A percentile compares a stretch with the other conserved stretches of the same genome.
These are phyloP conservation scores for Termitomyces sp. DNA, from an alignment of 768 basidiomycete genomes.

Conservation along the genomic window DNA sequence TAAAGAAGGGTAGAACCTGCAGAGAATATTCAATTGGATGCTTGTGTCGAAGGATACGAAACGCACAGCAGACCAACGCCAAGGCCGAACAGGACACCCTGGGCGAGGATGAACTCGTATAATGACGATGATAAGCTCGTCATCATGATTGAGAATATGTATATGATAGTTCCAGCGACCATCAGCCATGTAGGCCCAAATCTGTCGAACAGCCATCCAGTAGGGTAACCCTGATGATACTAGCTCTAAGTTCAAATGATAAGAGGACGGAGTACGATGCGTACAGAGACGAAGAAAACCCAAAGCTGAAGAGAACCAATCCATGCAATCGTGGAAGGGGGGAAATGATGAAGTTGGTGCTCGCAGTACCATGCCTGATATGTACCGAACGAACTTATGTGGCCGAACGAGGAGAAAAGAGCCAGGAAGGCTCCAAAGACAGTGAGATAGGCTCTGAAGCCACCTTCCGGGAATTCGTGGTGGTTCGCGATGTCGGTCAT, in stretches of 20 bases:
- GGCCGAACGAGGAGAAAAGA: slow-evolving; percentile 67
- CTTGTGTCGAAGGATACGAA: not conserved
- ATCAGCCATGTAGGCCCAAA: slow-evolving; percentile 56
- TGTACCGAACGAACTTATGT: slow-evolving; percentile 67
- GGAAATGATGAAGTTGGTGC: slow-evolving; percentile 47
- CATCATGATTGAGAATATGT: slow-evolving; percentile 48
- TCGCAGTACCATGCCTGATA: slow-evolving; percentile 63
- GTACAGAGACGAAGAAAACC: slow-evolving; percentile 64
- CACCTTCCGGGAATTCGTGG: slow-evolving; percentile 22
- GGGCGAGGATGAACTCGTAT: slow-evolving; percentile 57
- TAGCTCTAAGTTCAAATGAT: not conserved
- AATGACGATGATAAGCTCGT: slow-evolving; percentile 54
- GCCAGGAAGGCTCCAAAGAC: slow-evolving; percentile 63
- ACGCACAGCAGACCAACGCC: slow-evolving; percentile 60
- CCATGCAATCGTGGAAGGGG: slow-evolving; percentile 60
- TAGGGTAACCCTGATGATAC: slow-evolving; percentile 46
- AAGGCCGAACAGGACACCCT: slow-evolving; percentile 62
- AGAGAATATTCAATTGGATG: not conserved
- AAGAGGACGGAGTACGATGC: slow-evolving; percentile 14
- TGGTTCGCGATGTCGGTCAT: slow-evolving; percentile 1
- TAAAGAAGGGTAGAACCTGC: slow-evolving; percentile 66
- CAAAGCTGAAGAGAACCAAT: slow-evolving; percentile 68
- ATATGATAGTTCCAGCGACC: slow-evolving; percentile 42
- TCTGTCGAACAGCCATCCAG: slow-evolving; percentile 55
- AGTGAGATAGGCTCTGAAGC: slow-evolving; percentile 36